Percentiles rank a stretch among this genome's conserved stretches.
Conservation (phyloP, 208 protist genomes). For the Acanthamoeba sp. region DNA sequence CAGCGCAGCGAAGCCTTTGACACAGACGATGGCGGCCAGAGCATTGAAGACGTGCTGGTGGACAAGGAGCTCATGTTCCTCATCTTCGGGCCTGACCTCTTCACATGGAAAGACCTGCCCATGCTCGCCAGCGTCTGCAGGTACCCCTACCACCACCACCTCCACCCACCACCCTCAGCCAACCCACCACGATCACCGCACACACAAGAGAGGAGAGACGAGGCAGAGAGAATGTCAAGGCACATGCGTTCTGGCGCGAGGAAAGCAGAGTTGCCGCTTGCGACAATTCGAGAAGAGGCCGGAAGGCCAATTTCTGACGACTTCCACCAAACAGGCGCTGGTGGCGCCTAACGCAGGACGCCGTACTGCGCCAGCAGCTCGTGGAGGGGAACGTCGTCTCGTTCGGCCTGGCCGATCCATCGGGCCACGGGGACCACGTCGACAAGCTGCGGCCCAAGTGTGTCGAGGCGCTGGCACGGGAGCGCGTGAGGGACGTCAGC, state of each 20-base stretch:
- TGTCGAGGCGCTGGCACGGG: background rate
- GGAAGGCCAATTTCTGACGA: background rate
- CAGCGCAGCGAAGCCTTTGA: background rate
- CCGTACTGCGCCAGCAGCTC: slow-evolving; percentile 1
- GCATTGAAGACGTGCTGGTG: background rate
- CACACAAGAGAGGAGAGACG: no score
- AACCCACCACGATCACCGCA: no score
- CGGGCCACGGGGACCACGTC: background rate
- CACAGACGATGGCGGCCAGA: background rate
- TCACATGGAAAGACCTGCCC: slow-evolving; percentile 19
- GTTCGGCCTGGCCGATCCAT: background rate
- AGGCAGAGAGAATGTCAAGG: background rate
- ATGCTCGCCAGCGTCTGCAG: background rate
- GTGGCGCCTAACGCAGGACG: slow-evolving; percentile 1
- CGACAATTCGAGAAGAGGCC: no score
- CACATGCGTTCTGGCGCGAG: background rate
- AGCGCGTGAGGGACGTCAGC: background rate
- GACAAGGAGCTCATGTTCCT: slow-evolving; percentile 48
- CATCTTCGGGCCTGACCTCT: background rate
- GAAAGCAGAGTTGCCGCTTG: background rate
- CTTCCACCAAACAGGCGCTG: background rate
- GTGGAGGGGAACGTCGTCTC: slow-evolving; percentile 11
- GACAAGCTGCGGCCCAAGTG: slow-evolving; percentile 31
- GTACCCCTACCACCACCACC: background rate
- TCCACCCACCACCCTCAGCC: background rate